A percentile compares a stretch with the other conserved stretches of the same genome.
phyloP scores from a whole-genome alignment of 306 rosid species.

The Potentilla sterilis region DNA sequence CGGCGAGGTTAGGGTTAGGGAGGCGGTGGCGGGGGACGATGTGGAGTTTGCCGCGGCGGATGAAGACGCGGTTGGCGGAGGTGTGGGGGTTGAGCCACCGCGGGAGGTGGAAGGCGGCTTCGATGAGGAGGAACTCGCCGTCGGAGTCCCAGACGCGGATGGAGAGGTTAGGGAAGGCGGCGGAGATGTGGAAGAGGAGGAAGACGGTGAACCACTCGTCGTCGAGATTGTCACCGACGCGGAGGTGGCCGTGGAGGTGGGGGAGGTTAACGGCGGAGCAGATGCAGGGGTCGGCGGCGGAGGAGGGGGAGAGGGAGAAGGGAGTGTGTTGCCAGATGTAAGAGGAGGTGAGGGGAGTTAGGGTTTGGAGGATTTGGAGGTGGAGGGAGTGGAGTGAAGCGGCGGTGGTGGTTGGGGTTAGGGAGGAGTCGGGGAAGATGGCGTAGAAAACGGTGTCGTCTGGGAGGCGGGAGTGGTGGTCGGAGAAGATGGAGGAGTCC shows the following conservation, averaged over 20 bases:
- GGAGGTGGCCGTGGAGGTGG: slow-evolving; percentile 88
- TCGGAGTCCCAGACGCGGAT: slow-evolving; percentile 85
- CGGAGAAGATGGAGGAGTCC: slow-evolving; percentile 44
- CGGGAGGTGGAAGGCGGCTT: slow-evolving; percentile 90
- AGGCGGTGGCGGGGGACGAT: slow-evolving; percentile 49
- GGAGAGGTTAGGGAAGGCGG: slow-evolving; percentile 57
- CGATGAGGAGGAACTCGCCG: slow-evolving; percentile 91
- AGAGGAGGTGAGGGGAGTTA: slow-evolving; percentile 54
- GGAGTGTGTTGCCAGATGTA: slow-evolving; percentile 95
- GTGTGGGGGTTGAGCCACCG: slow-evolving; percentile 92
- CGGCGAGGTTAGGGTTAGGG: slow-evolving; percentile 45
- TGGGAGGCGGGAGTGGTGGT: slow-evolving; percentile 40
- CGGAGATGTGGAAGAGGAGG: slow-evolving; percentile 72
- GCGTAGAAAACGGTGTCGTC: slow-evolving; percentile 87
- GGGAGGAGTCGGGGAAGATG: slow-evolving; percentile 52
- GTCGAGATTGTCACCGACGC: slow-evolving; percentile 75
- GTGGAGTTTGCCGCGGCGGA: slow-evolving; percentile 59
- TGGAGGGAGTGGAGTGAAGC: slow-evolving; percentile 71
- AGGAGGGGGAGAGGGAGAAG: slow-evolving; percentile 60
- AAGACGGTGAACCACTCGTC: slow-evolving; percentile 94
- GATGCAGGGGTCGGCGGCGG: slow-evolving; percentile 48
- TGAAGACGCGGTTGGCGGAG: slow-evolving; percentile 64
- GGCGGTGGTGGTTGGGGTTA: slow-evolving; percentile 20
- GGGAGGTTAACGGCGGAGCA: slow-evolving; percentile 55
- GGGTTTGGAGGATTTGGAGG: slow-evolving; percentile 55